Conservation (phyloP, 1,284 basidiomycete species). For the Cryptococcus sp. region DNA sequence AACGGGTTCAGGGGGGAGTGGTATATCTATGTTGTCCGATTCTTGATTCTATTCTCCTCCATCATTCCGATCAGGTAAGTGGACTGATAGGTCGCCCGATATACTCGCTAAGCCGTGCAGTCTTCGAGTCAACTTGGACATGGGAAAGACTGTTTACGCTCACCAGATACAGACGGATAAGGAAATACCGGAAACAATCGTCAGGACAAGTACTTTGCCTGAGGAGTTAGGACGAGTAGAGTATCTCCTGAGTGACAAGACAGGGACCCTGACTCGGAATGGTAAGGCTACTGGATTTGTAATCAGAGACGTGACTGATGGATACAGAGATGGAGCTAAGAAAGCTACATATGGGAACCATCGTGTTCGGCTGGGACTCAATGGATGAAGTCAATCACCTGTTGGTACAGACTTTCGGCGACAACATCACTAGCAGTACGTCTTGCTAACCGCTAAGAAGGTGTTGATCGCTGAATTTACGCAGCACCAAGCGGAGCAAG, state of each 20-base stretch:
- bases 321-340: conserved; percentile 93
- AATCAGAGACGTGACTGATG: neutral
- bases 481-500: conserved; percentile 2
- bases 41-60: conserved; percentile 94
- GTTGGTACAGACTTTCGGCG: conserved; percentile 72
- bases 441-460: neutral
- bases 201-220: conserved; percentile 91
- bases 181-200: conserved; percentile 93
- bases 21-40: conserved; percentile 95
- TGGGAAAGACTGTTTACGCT: conserved; percentile 99
- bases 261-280: conserved; percentile 95
- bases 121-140: conserved; percentile 95
- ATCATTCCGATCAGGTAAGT: conserved; percentile 97
- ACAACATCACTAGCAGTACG: conserved; percentile 30
- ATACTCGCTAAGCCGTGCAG: conserved; percentile 49
- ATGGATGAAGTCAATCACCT: conserved; percentile 98
- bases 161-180: conserved; percentile 88
- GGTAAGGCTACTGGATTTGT: conserved; percentile 53
- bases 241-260: conserved; percentile 94
- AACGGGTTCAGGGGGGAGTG: conserved; percentile 95
- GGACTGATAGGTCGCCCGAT: neutral
- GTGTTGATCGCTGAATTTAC: conserved; percentile 1
- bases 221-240: conserved; percentile 96
- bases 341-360: conserved; percentile 97
- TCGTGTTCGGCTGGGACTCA: conserved; percentile 91